phyloP scores from a whole-genome alignment of 2,329 filamentous ascomycete genomes.

The Penicillium thymicola region DNA sequence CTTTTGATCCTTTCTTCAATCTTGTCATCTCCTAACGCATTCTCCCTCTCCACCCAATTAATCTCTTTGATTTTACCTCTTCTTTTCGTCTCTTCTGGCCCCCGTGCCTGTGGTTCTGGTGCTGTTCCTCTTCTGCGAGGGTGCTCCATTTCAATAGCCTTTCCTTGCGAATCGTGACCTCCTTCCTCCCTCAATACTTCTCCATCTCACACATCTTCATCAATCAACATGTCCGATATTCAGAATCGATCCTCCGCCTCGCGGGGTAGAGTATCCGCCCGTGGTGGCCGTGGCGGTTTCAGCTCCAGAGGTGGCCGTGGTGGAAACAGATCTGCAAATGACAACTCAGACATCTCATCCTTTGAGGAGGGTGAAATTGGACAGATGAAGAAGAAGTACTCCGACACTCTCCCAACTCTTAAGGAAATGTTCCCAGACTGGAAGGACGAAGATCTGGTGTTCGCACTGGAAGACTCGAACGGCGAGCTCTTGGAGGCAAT shows the following conservation, averaged over 20 bases:
- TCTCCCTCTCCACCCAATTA: slow-evolving; percentile 20
- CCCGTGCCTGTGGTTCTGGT: slow-evolving; percentile 35
- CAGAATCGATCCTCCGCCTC: slow-evolving; percentile 76
- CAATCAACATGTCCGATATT: slow-evolving; percentile 82
- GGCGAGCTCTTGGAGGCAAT: slow-evolving; percentile 49
- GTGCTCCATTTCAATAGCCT: slow-evolving; percentile 27
- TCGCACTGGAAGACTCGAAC: slow-evolving; percentile 76
- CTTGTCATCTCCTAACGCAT: slow-evolving; percentile 19
- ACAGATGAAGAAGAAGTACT: slow-evolving; percentile 87
- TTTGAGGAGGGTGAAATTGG: slow-evolving; percentile 84
- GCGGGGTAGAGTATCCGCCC: slow-evolving; percentile 84
- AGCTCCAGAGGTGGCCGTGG: slow-evolving; percentile 68
- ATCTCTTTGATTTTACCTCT: slow-evolving; percentile 18
- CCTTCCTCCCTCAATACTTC: slow-evolving; percentile 23
- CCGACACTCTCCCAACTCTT: slow-evolving; percentile 72
- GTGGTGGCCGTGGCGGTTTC: slow-evolving; percentile 78
- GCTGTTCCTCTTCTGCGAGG: slow-evolving; percentile 39
- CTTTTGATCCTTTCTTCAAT: slow-evolving; percentile 27
- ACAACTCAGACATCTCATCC: slow-evolving; percentile 62
- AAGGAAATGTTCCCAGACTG: slow-evolving; percentile 94
- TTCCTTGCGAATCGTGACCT: slow-evolving; percentile 28
- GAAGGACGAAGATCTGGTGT: slow-evolving; percentile 92
- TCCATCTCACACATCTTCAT: slow-evolving; percentile 32
- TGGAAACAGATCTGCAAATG: slow-evolving; percentile 66
- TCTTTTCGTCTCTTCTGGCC: slow-evolving; percentile 27